Evolutionary conservation across 331 rosid genomes (phyloP).

Genomic region (Arachis monticola): DNA sequence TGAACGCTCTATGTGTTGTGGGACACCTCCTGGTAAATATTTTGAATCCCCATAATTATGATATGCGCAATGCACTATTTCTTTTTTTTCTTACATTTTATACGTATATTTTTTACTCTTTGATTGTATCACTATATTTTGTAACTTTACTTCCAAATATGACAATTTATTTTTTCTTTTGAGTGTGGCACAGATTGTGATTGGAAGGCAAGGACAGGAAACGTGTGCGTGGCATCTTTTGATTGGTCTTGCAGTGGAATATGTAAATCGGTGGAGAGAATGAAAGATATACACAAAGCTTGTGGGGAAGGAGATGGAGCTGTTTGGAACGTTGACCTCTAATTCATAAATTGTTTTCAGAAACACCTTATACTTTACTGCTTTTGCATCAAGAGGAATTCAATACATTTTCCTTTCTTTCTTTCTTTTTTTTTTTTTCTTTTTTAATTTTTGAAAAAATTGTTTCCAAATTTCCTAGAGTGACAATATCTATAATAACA

Average conservation of each 20-base stretch:
- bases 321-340: constrained; percentile 72
- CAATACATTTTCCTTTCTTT: not conserved
- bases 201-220: constrained; percentile 75
- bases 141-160: not conserved
- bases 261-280: constrained; percentile 75
- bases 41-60: too few relatives aligned
- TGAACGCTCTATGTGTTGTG: constrained; percentile 94
- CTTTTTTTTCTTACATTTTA: too few relatives aligned
- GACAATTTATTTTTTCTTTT: not conserved
- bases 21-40: constrained; percentile 70
- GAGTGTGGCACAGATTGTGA: constrained; percentile 60
- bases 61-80: too few relatives aligned
- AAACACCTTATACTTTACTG: not conserved
- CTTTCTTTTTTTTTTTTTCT: too few relatives aligned
- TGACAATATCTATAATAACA: constrained; percentile 3
- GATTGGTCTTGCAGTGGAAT: constrained; percentile 99
- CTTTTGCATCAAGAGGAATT: not conserved
- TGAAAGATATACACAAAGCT: constrained; percentile 66
- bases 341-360: not conserved
- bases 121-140: too few relatives aligned
- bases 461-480: not conserved
- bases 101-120: too few relatives aligned
- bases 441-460: not conserved
- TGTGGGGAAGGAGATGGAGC: constrained; percentile 79
- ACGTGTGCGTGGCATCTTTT: constrained; percentile 83